A percentile compares a stretch with the other conserved stretches of the same genome.
phyloP scores from a whole-genome alignment of 2,329 filamentous ascomycete species.

The Erysiphe pulchra region DNA sequence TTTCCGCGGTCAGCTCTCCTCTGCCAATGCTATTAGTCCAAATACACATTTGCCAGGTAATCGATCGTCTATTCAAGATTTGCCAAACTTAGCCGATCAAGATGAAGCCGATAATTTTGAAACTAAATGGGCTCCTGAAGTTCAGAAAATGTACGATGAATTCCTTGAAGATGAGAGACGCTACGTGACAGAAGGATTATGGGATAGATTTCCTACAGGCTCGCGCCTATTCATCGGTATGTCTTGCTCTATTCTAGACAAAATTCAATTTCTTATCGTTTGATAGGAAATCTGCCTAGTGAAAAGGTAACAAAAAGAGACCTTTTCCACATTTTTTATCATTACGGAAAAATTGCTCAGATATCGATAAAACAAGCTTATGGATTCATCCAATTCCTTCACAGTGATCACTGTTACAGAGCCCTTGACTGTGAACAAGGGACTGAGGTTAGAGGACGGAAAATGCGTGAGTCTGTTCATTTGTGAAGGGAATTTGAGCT shows the following conservation, averaged over 20 bases:
- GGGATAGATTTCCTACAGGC: slow-evolving; percentile 55
- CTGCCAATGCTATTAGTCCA: slow-evolving; percentile 7
- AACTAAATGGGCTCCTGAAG: slow-evolving; percentile 18
- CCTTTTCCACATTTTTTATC: slow-evolving; percentile 73
- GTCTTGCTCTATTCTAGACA: slow-evolving; percentile 5
- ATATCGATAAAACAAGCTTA: slow-evolving; percentile 94
- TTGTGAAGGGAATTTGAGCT: neutral
- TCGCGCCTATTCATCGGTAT: slow-evolving; percentile 62
- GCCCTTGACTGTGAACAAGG: slow-evolving; percentile 63
- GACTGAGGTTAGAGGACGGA: slow-evolving; percentile 59
- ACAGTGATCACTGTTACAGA: slow-evolving; percentile 42
- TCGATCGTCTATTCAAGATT: slow-evolving; percentile 5
- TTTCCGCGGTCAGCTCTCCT: slow-evolving; percentile 7
- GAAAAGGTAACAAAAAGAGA: slow-evolving; percentile 86
- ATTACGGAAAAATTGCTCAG: slow-evolving; percentile 67
- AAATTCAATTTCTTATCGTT: slow-evolving; percentile 8
- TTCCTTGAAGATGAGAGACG: slow-evolving; percentile 49
- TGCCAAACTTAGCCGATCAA: slow-evolving; percentile 5
- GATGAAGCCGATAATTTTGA: slow-evolving; percentile 12
- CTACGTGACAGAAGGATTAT: slow-evolving; percentile 54
- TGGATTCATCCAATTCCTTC: slow-evolving; percentile 86
- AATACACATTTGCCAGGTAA: slow-evolving; percentile 6
- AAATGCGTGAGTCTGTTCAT: slow-evolving; percentile 46
- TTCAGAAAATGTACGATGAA: slow-evolving; percentile 42
- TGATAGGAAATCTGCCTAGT: slow-evolving; percentile 62